Evolutionary conservation across 2,329 filamentous ascomycete genomes (phyloP), one percentile per base, ranked within the genome.

Genomic region (Colletotrichum echinochloae): DNA sequence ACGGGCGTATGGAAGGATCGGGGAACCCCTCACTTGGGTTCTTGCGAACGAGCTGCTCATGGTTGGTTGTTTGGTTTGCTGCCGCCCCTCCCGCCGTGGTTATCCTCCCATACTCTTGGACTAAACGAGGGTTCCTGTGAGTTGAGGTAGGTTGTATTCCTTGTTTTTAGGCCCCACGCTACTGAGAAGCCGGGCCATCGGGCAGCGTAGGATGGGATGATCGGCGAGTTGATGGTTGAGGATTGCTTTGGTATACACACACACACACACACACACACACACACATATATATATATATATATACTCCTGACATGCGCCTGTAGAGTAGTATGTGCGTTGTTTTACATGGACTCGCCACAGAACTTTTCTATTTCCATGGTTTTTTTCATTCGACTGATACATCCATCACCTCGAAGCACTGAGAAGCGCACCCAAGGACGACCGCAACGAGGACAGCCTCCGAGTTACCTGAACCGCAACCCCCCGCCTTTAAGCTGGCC

Each of bases 111-210:
- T 5, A 26, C 7, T 41, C 28, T 54, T 46, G 16, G n/a, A 16
- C 16, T 30, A 8, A 18, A 18, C 39, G 3, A 23, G 14, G 7
- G 8, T n/a, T 8, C 12, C 18, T 1, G 18, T 48, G 33, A 20
- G 41, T 67, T 67, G 67, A 64, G 44, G 63, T 70, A 67, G 48
- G 67, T 70, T 67, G 30, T 64, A 70, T 67, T 54, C 20, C 18
- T 12, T 49, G 23, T 33, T 12, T 44, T 9, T 41, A 14, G 20
- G 3, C 26, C 39, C 11, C 57, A 59, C 54, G 28, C n/a, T 30
- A 49, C 51, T n/a, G n/a, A 57, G 26, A 44, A 11, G 7, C 5
- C 20, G 20, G n/a, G 26, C 5, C n/a, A 41, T n/a, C 37, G 28
- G 33, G 12, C 14, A 2, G 41, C 9, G 30, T 56, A 28, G n/a